phyloP scores from a whole-genome alignment of 1,139 yeast species.

The Spathaspora sp. region DNA sequence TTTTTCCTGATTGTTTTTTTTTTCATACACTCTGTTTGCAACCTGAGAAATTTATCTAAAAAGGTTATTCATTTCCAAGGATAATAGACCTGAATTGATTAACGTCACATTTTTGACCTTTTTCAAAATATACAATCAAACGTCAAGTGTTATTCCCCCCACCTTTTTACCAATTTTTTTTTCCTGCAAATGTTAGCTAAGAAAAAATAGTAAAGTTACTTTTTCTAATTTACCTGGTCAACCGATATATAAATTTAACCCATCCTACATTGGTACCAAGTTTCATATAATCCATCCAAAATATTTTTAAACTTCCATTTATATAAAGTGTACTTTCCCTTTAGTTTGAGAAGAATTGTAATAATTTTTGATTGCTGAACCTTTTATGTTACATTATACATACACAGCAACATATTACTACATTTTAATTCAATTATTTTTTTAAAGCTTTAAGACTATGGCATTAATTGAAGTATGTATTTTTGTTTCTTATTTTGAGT shows the following conservation, averaged over 20 bases:
- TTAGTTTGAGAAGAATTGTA: neutral
- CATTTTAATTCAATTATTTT: neutral
- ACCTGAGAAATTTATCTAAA: neutral
- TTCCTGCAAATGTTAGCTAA: neutral
- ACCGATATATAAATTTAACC: neutral
- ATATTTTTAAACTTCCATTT: neutral
- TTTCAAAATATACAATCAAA: neutral
- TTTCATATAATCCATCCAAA: neutral
- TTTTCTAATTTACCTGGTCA: neutral
- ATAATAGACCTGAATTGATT: neutral
- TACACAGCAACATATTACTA: neutral
- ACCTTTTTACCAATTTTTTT: neutral
- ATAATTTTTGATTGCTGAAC: neutral
- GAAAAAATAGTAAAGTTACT: neutral
- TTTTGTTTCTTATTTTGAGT: neutral
- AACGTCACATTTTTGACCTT: neutral
- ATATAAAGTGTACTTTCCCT: neutral
- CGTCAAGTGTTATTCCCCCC: neutral
- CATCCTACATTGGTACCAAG: neutral
- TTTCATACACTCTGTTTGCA: neutral
- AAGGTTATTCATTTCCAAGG: neutral
- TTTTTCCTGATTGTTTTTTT: neutral
- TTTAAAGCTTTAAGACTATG: neutral
- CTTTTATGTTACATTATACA: neutral
- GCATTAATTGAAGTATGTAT: conserved; percentile 7